phyloP scores from a whole-genome alignment of 176 grass and related monocot species.

The Phoenix roebelenii region DNA sequence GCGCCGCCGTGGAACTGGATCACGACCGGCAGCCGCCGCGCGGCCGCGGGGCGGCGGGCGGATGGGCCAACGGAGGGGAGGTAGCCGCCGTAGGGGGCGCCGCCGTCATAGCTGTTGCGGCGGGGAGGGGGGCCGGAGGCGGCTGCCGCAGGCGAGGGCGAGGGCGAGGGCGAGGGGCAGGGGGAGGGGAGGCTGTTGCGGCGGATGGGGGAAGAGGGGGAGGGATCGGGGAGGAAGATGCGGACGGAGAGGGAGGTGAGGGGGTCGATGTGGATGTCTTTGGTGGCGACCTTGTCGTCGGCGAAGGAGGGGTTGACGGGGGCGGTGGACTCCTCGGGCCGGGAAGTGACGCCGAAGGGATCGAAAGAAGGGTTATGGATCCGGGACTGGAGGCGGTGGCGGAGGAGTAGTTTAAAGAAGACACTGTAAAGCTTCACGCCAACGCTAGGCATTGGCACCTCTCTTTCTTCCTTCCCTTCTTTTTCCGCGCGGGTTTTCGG shows the following conservation, averaged over 20 bases:
- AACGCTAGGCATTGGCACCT: slow-evolving; percentile 53
- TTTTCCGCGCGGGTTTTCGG: neutral
- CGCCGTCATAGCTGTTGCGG: slow-evolving; percentile 34
- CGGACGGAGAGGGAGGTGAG: slow-evolving; percentile 60
- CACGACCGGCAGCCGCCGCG: slow-evolving; percentile 50
- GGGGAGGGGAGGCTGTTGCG: slow-evolving; percentile 41
- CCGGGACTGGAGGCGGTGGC: slow-evolving; percentile 37
- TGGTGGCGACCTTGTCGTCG: slow-evolving; percentile 57
- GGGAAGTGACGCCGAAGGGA: slow-evolving; percentile 54
- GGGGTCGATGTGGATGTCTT: slow-evolving; percentile 69
- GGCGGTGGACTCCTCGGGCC: slow-evolving; percentile 34
- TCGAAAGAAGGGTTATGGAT: neutral
- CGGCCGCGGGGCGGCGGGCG: slow-evolving; percentile 6
- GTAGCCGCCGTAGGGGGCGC: slow-evolving; percentile 47
- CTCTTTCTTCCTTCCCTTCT: neutral
- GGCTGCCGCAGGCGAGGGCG: neutral
- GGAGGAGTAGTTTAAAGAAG: slow-evolving; percentile 73
- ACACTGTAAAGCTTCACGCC: slow-evolving; percentile 64
- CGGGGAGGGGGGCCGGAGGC: slow-evolving; percentile 31
- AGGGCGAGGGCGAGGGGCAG: neutral
- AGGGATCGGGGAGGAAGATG: slow-evolving; percentile 44
- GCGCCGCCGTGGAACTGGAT: slow-evolving; percentile 77
- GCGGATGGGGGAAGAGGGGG: slow-evolving; percentile 14
- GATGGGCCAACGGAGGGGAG: slow-evolving; percentile 26
- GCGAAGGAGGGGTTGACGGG: slow-evolving; percentile 55